These are phyloP conservation scores for Aspergillus melleus DNA, from an alignment of 2,329 filamentous ascomycete genomes.

Conservation along the genomic window DNA sequence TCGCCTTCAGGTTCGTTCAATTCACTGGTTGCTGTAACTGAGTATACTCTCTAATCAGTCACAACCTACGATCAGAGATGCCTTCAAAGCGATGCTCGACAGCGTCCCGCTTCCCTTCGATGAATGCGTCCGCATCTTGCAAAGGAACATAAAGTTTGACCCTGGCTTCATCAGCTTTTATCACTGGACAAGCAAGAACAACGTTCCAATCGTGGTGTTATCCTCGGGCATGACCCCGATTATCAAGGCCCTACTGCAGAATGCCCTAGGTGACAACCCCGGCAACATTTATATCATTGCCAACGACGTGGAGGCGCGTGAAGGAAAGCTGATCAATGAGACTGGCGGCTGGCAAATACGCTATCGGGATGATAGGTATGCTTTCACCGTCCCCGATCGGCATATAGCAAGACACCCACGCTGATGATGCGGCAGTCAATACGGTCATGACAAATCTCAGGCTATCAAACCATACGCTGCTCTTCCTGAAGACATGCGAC, in stretches of 20 bases:
- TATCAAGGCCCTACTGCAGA: conserved; percentile 73
- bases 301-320: conserved; percentile 70
- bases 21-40: neutral
- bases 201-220: conserved; percentile 83
- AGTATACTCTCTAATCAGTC: neutral
- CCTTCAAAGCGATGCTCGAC: conserved; percentile 3
- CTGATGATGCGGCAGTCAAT: conserved; percentile 53
- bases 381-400: neutral
- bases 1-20: neutral
- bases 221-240: conserved; percentile 84
- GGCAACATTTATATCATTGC: conserved; percentile 60
- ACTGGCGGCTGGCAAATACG: conserved; percentile 81
- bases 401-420: neutral
- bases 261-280: neutral
- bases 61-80: neutral
- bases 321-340: conserved; percentile 71
- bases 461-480: conserved; percentile 81
- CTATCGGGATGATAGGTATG: conserved; percentile 78
- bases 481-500: conserved; percentile 66
- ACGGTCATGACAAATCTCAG: conserved; percentile 91
- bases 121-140: conserved; percentile 48
- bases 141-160: conserved; percentile 78
- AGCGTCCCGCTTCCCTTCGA: conserved; percentile 1
- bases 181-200: conserved; percentile 69
- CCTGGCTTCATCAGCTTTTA: conserved; percentile 80